Conservation (phyloP, 371 early-diverging fungal species). For the Apophysomyces ossiformis region DNA sequence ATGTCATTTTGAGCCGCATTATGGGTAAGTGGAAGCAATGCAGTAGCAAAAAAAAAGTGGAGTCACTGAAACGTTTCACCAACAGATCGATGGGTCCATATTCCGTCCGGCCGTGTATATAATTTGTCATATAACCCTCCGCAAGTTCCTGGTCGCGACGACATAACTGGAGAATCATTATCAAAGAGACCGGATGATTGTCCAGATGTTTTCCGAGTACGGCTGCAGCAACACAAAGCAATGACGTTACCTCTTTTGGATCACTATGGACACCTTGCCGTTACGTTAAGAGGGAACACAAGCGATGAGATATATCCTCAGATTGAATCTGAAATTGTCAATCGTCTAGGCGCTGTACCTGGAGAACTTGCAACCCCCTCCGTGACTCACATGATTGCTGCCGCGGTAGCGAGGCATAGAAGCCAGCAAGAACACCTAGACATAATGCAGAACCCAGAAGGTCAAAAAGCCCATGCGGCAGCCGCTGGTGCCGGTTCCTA, state of each 20-base stretch:
- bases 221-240: conserved; percentile 78
- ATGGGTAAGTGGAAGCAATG: conserved; percentile 53
- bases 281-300: conserved; percentile 74
- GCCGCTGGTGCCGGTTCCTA: not conserved
- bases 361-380: conserved; percentile 16
- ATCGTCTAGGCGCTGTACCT: conserved; percentile 46
- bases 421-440: not conserved
- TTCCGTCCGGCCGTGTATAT: conserved; percentile 92
- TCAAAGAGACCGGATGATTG: conserved; percentile 93
- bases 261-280: conserved; percentile 75
- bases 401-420: not conserved
- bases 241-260: conserved; percentile 82
- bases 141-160: conserved; percentile 80
- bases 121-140: conserved; percentile 96
- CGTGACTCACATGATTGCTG: not conserved
- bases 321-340: conserved; percentile 62
- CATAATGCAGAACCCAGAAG: not conserved
- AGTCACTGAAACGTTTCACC: not conserved
- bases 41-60: not conserved
- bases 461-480: not conserved
- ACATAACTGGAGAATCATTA: conserved; percentile 91
- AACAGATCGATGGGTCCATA: conserved; percentile 92
- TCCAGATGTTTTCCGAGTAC: conserved; percentile 79
- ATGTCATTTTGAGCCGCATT: conserved; percentile 90
- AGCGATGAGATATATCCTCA: conserved; percentile 92